Evolutionary conservation across 345 rosid genomes (phyloP), one percentile per base, ranked within the genome.

Genomic region (Crucihimalaya himalaica): DNA sequence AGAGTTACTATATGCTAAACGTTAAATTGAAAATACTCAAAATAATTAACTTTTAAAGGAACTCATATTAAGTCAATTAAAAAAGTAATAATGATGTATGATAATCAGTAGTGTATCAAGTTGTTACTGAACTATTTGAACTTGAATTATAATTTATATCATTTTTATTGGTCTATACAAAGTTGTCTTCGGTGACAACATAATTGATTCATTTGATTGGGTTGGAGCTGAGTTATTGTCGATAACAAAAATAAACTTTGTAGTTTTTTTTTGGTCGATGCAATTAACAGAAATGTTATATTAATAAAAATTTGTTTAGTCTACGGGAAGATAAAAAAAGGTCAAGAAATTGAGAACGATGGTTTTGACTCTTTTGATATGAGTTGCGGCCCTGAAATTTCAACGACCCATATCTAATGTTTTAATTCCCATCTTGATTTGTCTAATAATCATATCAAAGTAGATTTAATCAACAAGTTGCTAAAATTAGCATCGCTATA

Each of bases 101-200:
- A 12, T 56, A 16, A 35, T 62, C 56, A 43, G 45, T 65, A 27
- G 39, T 63, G 37, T n/a, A 1, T 27, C 39, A 16, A 45, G 48
- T 42, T 63, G 70, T 40, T 27, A 25, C 6, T 55, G 13, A 5
- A 66, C 16, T 39, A 40, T 19, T 39, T 18, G 42, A 12, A n/a
- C 32, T 61, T 25, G 27, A 16, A 20, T 34, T 48, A 50, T 48
- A 35, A 71, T 37, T 34, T 13, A 16, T 14, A 39, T 2, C 68
- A 25, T 31, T 54, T 37, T 23, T 29, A 53, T 54, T 72, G 77
- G 64, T 54, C 37, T 45, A 13, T 18, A 31, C 48, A 73, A 64
- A 54, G 65, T 28, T 73, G 42, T 39, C 50, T 46, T 48, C 35
- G 39, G 77, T 73, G 77, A 64, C 71, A 66, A 73, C 77, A 64